Percentiles rank a stretch among this genome's conserved stretches.
Evolutionary conservation across 1,139 yeast species (phyloP).

Genomic region (Blastobotrys petasosporus): DNA sequence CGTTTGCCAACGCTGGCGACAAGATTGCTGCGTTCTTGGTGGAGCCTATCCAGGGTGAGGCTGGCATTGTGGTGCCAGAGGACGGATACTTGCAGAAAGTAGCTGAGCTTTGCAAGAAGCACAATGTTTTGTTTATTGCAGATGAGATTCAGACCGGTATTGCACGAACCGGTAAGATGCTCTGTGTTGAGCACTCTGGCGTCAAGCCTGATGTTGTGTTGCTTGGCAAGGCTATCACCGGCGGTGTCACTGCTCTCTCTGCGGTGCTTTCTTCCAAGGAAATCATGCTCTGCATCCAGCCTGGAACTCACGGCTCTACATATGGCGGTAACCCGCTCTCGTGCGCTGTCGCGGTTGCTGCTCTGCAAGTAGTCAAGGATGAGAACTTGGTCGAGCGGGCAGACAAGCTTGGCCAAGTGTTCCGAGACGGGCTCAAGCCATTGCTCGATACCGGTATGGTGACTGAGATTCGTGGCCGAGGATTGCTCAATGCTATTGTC

Average conservation of each 20-base stretch:
- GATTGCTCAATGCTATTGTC: constrained; percentile 84
- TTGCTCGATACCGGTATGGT: constrained; percentile 61
- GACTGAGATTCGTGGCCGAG: constrained; percentile 88
- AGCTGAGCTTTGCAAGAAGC: constrained; percentile 66
- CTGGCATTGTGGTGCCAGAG: constrained; percentile 95
- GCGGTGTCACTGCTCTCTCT: constrained; percentile 91
- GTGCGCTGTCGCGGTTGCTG: constrained; percentile 91
- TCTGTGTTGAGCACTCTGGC: constrained; percentile 83
- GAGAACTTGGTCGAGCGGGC: constrained; percentile 84
- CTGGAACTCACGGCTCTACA: constrained; percentile 97
- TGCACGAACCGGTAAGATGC: constrained; percentile 93
- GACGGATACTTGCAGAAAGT: constrained; percentile 70
- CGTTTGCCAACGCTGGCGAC: constrained; percentile 79
- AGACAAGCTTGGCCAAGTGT: constrained; percentile 58
- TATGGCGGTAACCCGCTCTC: constrained; percentile 98
- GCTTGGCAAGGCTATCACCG: constrained; percentile 91
- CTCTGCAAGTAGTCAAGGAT: constrained; percentile 81
- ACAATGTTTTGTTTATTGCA: constrained; percentile 83
- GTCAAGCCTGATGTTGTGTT: constrained; percentile 82
- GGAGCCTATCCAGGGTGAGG: constrained; percentile 98
- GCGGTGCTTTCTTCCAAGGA: constrained; percentile 84
- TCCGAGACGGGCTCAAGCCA: constrained; percentile 59
- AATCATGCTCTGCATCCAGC: constrained; percentile 83
- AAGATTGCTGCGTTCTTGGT: constrained; percentile 84
- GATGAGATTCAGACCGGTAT: constrained; percentile 98